Conservation (phyloP, 768 basidiomycete genomes). For the Lactifluus rugatus region DNA sequence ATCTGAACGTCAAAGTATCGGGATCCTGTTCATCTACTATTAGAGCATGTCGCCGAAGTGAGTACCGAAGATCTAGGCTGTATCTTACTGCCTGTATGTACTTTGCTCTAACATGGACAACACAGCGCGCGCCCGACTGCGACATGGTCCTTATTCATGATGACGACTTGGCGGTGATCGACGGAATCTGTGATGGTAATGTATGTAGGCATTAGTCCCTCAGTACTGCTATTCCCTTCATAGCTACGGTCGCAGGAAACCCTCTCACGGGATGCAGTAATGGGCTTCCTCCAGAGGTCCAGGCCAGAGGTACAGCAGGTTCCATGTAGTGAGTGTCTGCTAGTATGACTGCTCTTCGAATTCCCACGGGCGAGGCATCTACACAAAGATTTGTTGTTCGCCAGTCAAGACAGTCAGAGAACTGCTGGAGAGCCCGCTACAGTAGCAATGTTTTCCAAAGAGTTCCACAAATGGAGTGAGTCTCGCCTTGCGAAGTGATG, state of each 20-base stretch:
- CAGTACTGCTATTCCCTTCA: background rate
- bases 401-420: background rate
- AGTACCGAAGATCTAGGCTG: background rate
- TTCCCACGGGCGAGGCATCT: background rate
- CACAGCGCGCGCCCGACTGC: background rate
- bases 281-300: background rate
- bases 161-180: background rate
- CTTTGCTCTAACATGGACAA: background rate
- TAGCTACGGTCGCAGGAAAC: background rate
- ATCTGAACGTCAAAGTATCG: background rate
- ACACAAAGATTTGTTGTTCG: background rate
- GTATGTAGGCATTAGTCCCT: background rate
- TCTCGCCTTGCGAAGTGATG: too few relatives aligned
- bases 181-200: background rate
- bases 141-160: conserved; percentile 2
- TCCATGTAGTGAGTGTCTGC: background rate
- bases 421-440: background rate
- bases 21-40: background rate
- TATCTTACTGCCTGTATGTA: background rate
- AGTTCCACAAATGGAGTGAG: background rate
- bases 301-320: background rate
- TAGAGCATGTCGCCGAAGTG: background rate
- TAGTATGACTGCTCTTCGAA: too few relatives aligned
- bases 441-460: background rate
- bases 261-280: background rate